phyloP scores from a whole-genome alignment of 257 asterid genomes.

The Lycium barbarum region DNA sequence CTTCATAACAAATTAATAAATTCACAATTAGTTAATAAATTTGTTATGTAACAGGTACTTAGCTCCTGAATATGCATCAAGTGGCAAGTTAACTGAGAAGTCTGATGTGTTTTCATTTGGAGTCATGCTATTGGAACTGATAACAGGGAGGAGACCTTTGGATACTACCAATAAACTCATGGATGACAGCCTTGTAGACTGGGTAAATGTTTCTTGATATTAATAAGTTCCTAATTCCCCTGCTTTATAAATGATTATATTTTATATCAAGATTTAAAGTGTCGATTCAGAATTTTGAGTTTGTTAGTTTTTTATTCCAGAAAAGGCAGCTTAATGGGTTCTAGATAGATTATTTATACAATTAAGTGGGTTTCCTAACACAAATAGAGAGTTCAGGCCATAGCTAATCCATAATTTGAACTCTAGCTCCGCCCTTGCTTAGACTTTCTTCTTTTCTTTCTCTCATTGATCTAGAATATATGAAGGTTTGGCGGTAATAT shows the following conservation, averaged over 20 bases:
- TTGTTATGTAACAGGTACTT: conserved; percentile 54
- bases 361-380: too few relatives aligned
- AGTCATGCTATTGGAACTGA: conserved; percentile 87
- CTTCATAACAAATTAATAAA: not conserved
- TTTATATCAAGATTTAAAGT: not conserved
- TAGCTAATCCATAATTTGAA: not conserved
- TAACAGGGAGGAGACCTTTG: conserved; percentile 81
- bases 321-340: not conserved
- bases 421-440: not conserved
- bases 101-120: conserved; percentile 94
- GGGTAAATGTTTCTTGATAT: conserved; percentile 53
- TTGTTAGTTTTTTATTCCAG: not conserved
- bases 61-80: conserved; percentile 95
- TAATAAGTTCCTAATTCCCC: not conserved
- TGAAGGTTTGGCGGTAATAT: not conserved
- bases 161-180: conserved; percentile 59
- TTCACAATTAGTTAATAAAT: not conserved
- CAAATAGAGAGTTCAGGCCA: too few relatives aligned
- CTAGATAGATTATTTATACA: too few relatives aligned
- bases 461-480: not conserved
- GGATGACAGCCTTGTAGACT: conserved; percentile 93
- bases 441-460: not conserved
- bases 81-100: conserved; percentile 80
- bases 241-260: not conserved
- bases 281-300: not conserved